These are phyloP conservation scores for Austroboletus eburneus DNA, from an alignment of 768 basidiomycete species.

Conservation along the genomic window DNA sequence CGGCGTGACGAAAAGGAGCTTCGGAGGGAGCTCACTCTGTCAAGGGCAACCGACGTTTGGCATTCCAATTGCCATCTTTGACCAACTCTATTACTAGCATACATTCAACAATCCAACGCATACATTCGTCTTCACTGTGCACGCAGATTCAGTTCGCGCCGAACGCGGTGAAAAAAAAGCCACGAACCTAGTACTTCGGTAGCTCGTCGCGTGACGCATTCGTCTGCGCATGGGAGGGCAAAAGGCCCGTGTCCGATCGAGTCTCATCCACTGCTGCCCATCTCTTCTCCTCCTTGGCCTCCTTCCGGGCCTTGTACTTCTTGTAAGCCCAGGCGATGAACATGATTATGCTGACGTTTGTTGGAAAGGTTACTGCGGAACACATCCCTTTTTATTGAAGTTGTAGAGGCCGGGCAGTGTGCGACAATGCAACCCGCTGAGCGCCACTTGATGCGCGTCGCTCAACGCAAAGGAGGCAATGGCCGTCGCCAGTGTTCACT, in stretches of 20 bases:
- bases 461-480: too few species aligned
- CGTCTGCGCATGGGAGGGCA: background rate
- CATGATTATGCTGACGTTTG: conserved; percentile 6
- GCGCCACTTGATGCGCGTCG: too few species aligned
- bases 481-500: too few species aligned
- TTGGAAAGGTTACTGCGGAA: background rate
- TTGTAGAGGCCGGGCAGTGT: background rate
- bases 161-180: background rate
- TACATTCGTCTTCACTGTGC: too few species aligned
- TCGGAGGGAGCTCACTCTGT: background rate
- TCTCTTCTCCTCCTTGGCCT: conserved; percentile 15
- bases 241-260: too few species aligned
- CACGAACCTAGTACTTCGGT: conserved; percentile 11
- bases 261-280: background rate
- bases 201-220: background rate
- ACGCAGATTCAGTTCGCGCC: too few species aligned
- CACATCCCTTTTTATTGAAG: conserved; percentile 7
- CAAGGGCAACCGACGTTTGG: conserved; percentile 5
- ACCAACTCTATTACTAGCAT: too few species aligned
- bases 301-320: conserved; percentile 26
- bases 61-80: conserved; percentile 19
- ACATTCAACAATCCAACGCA: background rate
- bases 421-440: too few species aligned
- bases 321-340: conserved; percentile 14
- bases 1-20: background rate